A percentile compares a stretch with the other conserved stretches of the same genome.
These are phyloP conservation scores for Alternaria rosae DNA, from an alignment of 2,329 filamentous ascomycete species.

Conservation along the genomic window DNA sequence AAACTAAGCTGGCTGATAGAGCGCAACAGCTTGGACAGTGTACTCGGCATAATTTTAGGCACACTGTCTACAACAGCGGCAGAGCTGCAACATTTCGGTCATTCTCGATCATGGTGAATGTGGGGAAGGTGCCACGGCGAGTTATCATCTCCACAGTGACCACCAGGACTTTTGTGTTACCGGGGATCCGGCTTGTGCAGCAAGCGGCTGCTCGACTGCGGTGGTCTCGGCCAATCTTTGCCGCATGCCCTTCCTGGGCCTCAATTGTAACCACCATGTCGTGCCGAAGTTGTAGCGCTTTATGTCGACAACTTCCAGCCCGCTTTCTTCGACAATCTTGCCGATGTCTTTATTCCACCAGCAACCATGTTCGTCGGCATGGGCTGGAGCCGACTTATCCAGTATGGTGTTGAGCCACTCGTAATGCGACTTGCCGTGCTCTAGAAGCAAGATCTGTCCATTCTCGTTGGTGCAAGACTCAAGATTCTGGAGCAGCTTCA, in stretches of 20 bases:
- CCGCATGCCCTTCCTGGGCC: conserved; percentile 46
- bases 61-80: conserved; percentile 7
- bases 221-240: conserved; percentile 20
- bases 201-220: conserved; percentile 20
- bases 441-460: conserved; percentile 56
- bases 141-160: conserved; percentile 44
- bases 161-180: conserved; percentile 44
- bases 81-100: conserved; percentile 6
- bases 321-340: conserved; percentile 56
- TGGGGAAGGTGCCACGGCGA: conserved; percentile 19
- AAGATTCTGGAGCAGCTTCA: conserved; percentile 55
- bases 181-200: conserved; percentile 23
- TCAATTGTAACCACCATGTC: conserved; percentile 59
- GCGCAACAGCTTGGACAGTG: background rate
- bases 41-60: background rate
- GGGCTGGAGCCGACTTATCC: conserved; percentile 55
- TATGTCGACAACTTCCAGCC: conserved; percentile 56
- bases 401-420: conserved; percentile 58
- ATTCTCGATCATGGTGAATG: conserved; percentile 14
- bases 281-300: conserved; percentile 58
- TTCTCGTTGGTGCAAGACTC: conserved; percentile 53
- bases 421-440: conserved; percentile 59
- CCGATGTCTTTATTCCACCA: conserved; percentile 63
- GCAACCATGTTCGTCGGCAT: conserved; percentile 59
- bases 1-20: background rate